phyloP scores from a whole-genome alignment of 1,139 yeast genomes.

The Candida sp. region DNA sequence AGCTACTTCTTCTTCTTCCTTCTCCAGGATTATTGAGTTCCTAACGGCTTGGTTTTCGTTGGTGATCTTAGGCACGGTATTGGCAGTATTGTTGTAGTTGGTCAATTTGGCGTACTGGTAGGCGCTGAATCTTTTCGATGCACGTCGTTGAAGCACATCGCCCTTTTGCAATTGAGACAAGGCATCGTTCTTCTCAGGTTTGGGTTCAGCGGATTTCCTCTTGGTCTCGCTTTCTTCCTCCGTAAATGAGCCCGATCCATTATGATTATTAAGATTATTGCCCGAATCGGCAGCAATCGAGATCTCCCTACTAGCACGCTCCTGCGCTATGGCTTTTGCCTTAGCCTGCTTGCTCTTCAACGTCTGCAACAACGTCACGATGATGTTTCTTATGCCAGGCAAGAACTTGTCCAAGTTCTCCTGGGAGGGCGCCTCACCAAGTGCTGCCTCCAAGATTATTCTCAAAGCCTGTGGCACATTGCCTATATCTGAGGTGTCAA shows the following conservation, averaged over 20 bases:
- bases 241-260: not conserved
- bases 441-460: slow-evolving; percentile 81
- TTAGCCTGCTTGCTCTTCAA: slow-evolving; percentile 78
- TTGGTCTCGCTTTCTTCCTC: not conserved
- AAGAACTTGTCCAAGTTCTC: slow-evolving; percentile 79
- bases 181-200: slow-evolving; percentile 46
- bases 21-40: slow-evolving; percentile 3
- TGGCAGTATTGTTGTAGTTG: slow-evolving; percentile 40
- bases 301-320: slow-evolving; percentile 15
- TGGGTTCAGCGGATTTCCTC: not conserved
- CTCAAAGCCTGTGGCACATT: slow-evolving; percentile 54
- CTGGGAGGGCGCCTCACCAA: slow-evolving; percentile 87
- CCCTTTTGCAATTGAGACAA: slow-evolving; percentile 79
- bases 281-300: not conserved
- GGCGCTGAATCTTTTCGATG: slow-evolving; percentile 91
- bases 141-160: slow-evolving; percentile 84
- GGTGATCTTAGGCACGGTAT: slow-evolving; percentile 19
- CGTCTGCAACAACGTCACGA: slow-evolving; percentile 79
- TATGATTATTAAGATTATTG: not conserved
- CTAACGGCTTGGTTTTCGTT: slow-evolving; percentile 10
- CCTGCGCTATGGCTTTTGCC: slow-evolving; percentile 42
- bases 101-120: slow-evolving; percentile 88
- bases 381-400: slow-evolving; percentile 87
- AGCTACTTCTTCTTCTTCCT: not conserved
- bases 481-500: slow-evolving; percentile 47